Base-by-base conservation (phyloP, 257 asterid genomes). In the Nicotiana sylvestris region DNA sequence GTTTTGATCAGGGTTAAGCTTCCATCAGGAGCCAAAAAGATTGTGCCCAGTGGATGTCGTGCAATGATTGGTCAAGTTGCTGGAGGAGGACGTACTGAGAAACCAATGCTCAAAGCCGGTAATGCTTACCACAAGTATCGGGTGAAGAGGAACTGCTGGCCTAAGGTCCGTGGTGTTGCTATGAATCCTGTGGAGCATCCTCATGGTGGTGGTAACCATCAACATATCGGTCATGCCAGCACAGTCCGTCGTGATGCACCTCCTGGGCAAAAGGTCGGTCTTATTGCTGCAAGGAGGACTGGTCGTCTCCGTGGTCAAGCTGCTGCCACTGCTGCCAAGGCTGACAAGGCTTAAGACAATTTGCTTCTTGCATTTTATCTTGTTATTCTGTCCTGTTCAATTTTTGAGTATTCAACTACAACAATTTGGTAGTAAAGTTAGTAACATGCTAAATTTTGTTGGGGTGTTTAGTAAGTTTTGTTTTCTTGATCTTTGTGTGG, bases 131-230 rank as follows among this genome's bases (percentile, higher is more conserved):
- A 90, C 84, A 91, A 91, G 83, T 91, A 82, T 84, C 85, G 94
- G 35, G 94, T 82, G 62, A 82, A 82, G 85, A 82, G 85, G 76
- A 82, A 82, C 53, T 51, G 85, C 81, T 82, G 85, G 85, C 85
- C 85, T 33, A 82, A 82, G 85, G 85, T 82, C 32, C 85, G 81
- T 76, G 85, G 85, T 82, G 85, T 82, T 70, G 85, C 94, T 56
- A 91, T 91, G 94, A 91, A 89, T 51, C 94, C 94, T 0, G 94
- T 91, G 5, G 94, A 90, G 90, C 94, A 90, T 90, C 92, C 94
- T 10, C 94, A 90, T 83, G 94, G 94, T 79, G 94, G 91, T 90
- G 94, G 94, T 89, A 90, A 89, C 91, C 92, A 90, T 58, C 92
- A 90, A 60, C 94, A 90, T 16, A 89, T 89, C 25, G 94, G 92